A percentile compares a stretch with the other conserved stretches of the same genome.
Evolutionary conservation across 257 asterid genomes (phyloP).

Genomic region (Rehmannia glutinosa): DNA sequence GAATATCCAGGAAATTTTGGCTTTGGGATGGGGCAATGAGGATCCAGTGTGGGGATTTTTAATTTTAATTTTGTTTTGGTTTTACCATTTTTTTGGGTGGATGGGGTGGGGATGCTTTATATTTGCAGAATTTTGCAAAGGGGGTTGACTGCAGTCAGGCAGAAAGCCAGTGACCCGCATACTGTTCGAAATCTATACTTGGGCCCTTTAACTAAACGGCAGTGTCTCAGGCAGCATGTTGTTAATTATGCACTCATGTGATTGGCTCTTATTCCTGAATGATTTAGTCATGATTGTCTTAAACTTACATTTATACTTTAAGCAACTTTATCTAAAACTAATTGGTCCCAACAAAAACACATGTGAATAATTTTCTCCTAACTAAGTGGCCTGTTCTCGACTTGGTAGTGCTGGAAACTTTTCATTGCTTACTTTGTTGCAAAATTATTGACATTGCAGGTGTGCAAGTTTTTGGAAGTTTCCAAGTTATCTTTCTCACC

Average conservation of each 20-base stretch:
- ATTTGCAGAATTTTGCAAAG: neutral
- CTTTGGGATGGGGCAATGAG: neutral
- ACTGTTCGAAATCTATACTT: neutral
- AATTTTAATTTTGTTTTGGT: neutral
- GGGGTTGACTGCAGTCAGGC: neutral
- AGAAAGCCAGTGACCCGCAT: neutral
- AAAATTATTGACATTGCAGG: slow-evolving; percentile 40
- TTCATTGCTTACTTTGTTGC: slow-evolving; percentile 8
- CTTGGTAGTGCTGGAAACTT: slow-evolving; percentile 1
- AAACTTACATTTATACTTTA: neutral
- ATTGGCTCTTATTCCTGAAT: slow-evolving; percentile 1
- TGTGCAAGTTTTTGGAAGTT: slow-evolving; percentile 87
- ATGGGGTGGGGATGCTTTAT: neutral
- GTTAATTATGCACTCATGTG: slow-evolving; percentile 11
- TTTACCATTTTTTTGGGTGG: neutral
- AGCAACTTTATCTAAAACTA: neutral
- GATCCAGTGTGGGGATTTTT: neutral
- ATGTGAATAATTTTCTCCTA: neutral
- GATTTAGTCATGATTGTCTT: slow-evolving; percentile 5
- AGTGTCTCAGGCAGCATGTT: slow-evolving; percentile 11
- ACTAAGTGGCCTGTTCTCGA: neutral
- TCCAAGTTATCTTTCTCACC: slow-evolving; percentile 86
- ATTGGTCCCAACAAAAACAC: neutral
- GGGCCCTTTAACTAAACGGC: neutral
- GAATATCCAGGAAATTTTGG: neutral